Percentiles rank a stretch among this genome's conserved stretches.
These are phyloP conservation scores for Echium plantagineum DNA, from an alignment of 257 asterid species.

Conservation along the genomic window DNA sequence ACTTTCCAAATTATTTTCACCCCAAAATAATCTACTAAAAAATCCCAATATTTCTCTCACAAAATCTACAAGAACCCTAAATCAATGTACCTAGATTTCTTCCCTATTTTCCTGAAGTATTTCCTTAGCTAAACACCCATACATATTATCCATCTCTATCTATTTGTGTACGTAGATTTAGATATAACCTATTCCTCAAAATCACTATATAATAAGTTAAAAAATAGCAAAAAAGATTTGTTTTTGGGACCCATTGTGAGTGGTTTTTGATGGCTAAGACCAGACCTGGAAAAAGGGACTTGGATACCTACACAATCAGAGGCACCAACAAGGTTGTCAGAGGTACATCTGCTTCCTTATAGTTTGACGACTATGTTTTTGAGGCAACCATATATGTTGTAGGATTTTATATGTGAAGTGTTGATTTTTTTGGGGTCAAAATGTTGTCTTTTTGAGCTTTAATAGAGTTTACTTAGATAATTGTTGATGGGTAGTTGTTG, in stretches of 20 bases:
- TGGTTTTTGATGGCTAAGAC: slow-evolving; percentile 76
- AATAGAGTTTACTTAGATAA: too few relatives aligned
- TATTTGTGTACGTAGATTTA: not conserved
- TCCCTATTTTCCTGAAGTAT: not conserved
- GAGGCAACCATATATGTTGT: too few relatives aligned
- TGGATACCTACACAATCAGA: slow-evolving; percentile 68
- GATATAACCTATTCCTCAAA: not conserved
- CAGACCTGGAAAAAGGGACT: slow-evolving; percentile 88
- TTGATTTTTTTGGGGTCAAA: not conserved
- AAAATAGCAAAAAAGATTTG: too few relatives aligned
- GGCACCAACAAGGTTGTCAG: slow-evolving; percentile 90
- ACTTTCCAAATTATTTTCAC: not conserved
- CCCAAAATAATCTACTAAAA: not conserved
- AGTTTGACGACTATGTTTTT: not conserved
- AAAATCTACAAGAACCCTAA: slow-evolving; percentile 2
- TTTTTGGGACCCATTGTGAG: too few relatives aligned
- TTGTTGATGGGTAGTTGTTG: too few relatives aligned
- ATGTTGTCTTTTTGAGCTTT: not conserved
- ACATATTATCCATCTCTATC: not conserved
- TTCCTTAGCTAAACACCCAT: not conserved
- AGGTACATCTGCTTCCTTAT: slow-evolving; percentile 21
- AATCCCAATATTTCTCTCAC: not conserved
- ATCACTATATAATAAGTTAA: too few relatives aligned
- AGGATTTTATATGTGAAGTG: not conserved
- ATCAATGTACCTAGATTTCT: slow-evolving; percentile 1